phyloP scores from a whole-genome alignment of 2,329 filamentous ascomycete species.

The Aspergillus luchuensis region DNA sequence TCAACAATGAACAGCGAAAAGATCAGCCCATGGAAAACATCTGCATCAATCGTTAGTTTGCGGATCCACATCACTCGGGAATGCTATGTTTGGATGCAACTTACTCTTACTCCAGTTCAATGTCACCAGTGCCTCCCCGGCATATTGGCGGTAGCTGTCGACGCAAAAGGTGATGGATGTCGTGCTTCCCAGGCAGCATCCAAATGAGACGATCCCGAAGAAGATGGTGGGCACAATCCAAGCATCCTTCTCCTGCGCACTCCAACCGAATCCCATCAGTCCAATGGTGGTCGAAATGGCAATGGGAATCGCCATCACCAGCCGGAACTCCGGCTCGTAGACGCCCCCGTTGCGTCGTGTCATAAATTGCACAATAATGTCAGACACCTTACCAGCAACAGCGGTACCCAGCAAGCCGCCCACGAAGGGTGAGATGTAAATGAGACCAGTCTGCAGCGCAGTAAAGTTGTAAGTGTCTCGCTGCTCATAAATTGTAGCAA shows the following conservation, averaged over 20 bases:
- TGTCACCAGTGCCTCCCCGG: constrained; percentile 89
- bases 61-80: neutral
- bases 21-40: constrained; percentile 84
- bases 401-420: constrained; percentile 88
- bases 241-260: constrained; percentile 68
- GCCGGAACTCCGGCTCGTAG: constrained; percentile 91
- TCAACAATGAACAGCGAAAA: constrained; percentile 85
- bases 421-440: constrained; percentile 88
- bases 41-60: constrained; percentile 33
- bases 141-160: constrained; percentile 90
- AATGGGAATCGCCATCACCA: constrained; percentile 84
- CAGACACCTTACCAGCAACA: constrained; percentile 84
- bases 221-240: constrained; percentile 95
- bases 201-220: constrained; percentile 89
- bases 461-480: constrained; percentile 75
- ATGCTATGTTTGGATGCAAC: constrained; percentile 22
- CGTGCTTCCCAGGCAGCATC: constrained; percentile 84
- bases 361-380: constrained; percentile 81
- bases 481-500: constrained; percentile 76
- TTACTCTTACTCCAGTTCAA: constrained; percentile 88
- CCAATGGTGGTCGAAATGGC: constrained; percentile 77
- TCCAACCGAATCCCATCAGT: constrained; percentile 97
- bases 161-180: constrained; percentile 93
- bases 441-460: constrained; percentile 75
- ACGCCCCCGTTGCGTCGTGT: constrained; percentile 83